A percentile compares a stretch with the other conserved stretches of the same genome.
Conservation (phyloP, 495 filamentous ascomycete species). For the Daldinia grandis region DNA sequence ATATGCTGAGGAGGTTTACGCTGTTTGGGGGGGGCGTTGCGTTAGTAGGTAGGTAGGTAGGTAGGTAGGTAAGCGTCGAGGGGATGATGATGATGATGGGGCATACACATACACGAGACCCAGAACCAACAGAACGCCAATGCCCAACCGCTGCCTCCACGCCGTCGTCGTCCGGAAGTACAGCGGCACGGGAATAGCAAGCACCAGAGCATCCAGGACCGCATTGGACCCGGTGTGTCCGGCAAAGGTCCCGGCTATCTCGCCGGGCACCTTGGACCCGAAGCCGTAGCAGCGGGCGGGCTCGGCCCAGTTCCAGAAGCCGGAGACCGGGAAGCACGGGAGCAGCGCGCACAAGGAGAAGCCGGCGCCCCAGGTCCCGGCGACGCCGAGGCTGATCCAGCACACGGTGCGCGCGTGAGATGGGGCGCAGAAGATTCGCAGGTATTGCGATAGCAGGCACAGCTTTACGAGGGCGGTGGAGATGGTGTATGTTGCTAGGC, state of each 20-base stretch:
- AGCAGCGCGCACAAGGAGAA: slow-evolving; percentile 43
- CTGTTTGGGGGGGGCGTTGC: not conserved
- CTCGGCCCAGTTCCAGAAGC: slow-evolving; percentile 42
- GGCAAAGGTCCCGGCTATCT: slow-evolving; percentile 41
- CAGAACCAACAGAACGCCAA: slow-evolving; percentile 38
- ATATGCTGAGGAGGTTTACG: slow-evolving; percentile 43
- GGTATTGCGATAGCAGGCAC: slow-evolving; percentile 42
- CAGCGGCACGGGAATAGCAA: slow-evolving; percentile 43
- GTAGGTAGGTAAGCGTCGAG: not conserved
- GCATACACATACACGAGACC: slow-evolving; percentile 42
- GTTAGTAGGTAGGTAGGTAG: not conserved
- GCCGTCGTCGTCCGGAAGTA: slow-evolving; percentile 37
- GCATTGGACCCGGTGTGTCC: slow-evolving; percentile 41
- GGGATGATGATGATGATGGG: not conserved
- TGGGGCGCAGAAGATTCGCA: slow-evolving; percentile 40
- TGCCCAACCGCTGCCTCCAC: slow-evolving; percentile 42
- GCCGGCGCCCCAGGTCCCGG: slow-evolving; percentile 39
- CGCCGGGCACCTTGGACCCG: slow-evolving; percentile 35
- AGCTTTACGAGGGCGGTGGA: slow-evolving; percentile 46
- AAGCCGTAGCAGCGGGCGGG: slow-evolving; percentile 41
- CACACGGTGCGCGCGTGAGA: slow-evolving; percentile 28
- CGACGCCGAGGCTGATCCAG: slow-evolving; percentile 37
- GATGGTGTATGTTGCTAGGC: slow-evolving; percentile 41
- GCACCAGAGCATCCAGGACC: slow-evolving; percentile 40
- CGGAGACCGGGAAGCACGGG: slow-evolving; percentile 43